These are phyloP conservation scores for Hyaloscypha hepaticicola DNA, from an alignment of 495 filamentous ascomycete genomes.

Conservation along the genomic window DNA sequence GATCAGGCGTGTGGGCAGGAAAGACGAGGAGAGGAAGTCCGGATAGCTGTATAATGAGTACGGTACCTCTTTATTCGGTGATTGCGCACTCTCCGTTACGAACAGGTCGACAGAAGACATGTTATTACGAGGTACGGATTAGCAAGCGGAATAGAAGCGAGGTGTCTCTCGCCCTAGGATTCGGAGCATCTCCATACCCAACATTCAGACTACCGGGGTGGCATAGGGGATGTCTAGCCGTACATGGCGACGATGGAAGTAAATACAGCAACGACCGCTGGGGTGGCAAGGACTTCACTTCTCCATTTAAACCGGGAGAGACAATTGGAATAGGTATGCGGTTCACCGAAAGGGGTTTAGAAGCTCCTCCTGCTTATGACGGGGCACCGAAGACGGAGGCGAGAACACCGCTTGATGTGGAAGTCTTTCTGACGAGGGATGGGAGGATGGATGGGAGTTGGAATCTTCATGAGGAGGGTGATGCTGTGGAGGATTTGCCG, in stretches of 20 bases:
- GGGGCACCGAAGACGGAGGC: conserved; percentile 28
- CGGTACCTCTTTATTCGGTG: conserved; percentile 75
- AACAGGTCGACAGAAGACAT: conserved; percentile 53
- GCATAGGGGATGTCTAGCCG: conserved; percentile 80
- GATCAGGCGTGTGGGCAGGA: conserved; percentile 46
- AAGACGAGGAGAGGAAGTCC: conserved; percentile 33
- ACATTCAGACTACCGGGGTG: conserved; percentile 86
- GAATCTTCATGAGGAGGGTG: conserved; percentile 82
- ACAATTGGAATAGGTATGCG: conserved; percentile 64
- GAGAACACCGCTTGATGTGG: conserved; percentile 43
- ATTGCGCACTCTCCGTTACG: conserved; percentile 62
- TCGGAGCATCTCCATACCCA: conserved; percentile 78
- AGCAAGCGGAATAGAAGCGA: conserved; percentile 43
- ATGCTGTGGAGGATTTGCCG: conserved; percentile 60
- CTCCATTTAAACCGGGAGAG: conserved; percentile 46
- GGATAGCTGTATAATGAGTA: conserved; percentile 61
- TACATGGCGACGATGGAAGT: conserved; percentile 90
- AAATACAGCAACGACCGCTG: conserved; percentile 82
- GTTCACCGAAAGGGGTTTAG: conserved; percentile 44
- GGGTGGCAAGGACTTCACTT: conserved; percentile 74
- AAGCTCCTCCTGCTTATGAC: conserved; percentile 29
- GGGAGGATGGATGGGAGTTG: conserved; percentile 65
- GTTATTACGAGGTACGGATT: conserved; percentile 80
- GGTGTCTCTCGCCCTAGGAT: conserved; percentile 73
- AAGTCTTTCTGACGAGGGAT: conserved; percentile 78